Conservation (phyloP, 352 stramenopile genomes). For the Globisporangium iwayamae region DNA sequence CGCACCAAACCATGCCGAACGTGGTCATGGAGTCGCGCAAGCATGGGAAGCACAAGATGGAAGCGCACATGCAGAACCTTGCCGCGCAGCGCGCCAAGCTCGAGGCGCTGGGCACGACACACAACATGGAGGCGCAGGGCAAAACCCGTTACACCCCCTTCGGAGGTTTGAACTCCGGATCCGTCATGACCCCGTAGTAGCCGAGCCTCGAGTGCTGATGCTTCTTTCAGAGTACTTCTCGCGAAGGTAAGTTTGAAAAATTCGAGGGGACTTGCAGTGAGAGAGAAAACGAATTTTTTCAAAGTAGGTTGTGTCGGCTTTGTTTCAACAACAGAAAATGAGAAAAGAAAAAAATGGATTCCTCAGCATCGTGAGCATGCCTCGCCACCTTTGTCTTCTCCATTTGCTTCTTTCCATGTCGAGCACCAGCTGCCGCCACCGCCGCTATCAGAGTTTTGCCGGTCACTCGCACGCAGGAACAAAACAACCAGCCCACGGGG, state of each 20-base stretch:
- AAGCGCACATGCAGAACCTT: not conserved
- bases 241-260: not conserved
- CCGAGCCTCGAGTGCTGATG: not conserved
- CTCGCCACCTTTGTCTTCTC: not conserved
- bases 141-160: not conserved
- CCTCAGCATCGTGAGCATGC: too few relatives aligned
- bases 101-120: not conserved
- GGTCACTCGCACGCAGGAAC: too few relatives aligned
- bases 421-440: too few relatives aligned
- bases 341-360: too few relatives aligned
- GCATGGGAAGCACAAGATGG: not conserved
- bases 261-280: not conserved
- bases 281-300: not conserved
- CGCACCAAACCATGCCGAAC: not conserved
- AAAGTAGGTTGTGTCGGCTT: not conserved
- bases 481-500: too few relatives aligned
- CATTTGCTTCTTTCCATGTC: too few relatives aligned
- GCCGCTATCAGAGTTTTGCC: too few relatives aligned
- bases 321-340: too few relatives aligned
- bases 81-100: not conserved
- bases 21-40: slow-evolving; percentile 7
- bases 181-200: too few relatives aligned
- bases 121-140: not conserved
- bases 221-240: not conserved
- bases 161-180: not conserved